Evolutionary conservation across 1,284 basidiomycete species (phyloP).

Genomic region (Puccinia polysora): DNA sequence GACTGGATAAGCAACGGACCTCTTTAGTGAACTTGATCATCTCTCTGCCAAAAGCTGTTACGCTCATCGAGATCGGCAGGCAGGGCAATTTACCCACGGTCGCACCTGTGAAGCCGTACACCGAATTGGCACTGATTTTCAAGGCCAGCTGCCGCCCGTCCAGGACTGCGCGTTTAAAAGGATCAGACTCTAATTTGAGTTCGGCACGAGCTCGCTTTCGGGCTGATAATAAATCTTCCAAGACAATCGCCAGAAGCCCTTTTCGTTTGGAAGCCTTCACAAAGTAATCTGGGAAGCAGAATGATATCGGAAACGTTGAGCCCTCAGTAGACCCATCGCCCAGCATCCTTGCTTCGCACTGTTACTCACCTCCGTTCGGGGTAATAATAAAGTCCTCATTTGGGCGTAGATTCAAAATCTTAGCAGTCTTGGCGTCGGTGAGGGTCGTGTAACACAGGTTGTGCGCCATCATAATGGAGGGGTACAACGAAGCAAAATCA

Average conservation of each 20-base stretch:
- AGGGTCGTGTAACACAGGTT: constrained; percentile 94
- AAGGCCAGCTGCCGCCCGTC: constrained; percentile 90
- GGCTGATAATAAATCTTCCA: constrained; percentile 84
- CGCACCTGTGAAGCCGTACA: constrained; percentile 94
- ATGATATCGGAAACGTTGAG: background rate
- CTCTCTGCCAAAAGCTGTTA: constrained; percentile 86
- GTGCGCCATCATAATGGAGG: constrained; percentile 99
- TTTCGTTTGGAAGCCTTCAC: constrained; percentile 69
- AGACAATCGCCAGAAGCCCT: constrained; percentile 78
- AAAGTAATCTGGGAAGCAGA: constrained; percentile 66
- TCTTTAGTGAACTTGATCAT: constrained; percentile 95
- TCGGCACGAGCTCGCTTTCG: constrained; percentile 89
- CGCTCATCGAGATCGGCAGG: constrained; percentile 84
- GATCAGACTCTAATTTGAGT: constrained; percentile 87
- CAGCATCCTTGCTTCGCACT: background rate
- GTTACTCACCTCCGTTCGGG: constrained; percentile 60
- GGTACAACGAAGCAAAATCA: constrained; percentile 94
- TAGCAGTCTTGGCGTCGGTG: constrained; percentile 70
- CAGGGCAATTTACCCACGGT: constrained; percentile 92
- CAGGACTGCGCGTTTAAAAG: constrained; percentile 86
- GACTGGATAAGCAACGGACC: constrained; percentile 54
- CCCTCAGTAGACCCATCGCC: background rate
- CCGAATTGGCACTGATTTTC: constrained; percentile 96
- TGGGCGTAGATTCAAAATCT: constrained; percentile 69
- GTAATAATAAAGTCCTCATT: constrained; percentile 81